phyloP scores from a whole-genome alignment of 2,329 filamentous ascomycete species.

The Chaetomium olivaceum region DNA sequence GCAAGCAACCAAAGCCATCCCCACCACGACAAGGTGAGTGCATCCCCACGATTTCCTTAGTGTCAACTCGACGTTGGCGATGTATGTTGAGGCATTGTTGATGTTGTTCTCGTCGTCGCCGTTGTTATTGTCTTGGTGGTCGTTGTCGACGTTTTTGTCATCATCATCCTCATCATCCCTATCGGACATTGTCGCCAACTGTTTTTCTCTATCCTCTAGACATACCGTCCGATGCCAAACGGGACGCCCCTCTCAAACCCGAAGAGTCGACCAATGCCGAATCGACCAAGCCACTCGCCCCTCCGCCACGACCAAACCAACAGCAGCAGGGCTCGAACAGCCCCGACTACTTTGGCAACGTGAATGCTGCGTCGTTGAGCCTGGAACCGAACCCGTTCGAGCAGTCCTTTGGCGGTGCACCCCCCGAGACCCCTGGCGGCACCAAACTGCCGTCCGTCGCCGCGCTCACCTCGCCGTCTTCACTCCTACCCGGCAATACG shows the following conservation, averaged over 20 bases:
- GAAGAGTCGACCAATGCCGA: slow-evolving; percentile 58
- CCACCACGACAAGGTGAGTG: slow-evolving; percentile 48
- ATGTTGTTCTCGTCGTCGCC: slow-evolving; percentile 25
- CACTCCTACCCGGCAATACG: slow-evolving; percentile 71
- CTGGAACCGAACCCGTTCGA: slow-evolving; percentile 96
- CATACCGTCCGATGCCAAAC: slow-evolving; percentile 29
- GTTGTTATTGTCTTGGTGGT: not conserved
- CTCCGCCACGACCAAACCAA: slow-evolving; percentile 66
- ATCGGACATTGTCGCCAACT: slow-evolving; percentile 29
- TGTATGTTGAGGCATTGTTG: slow-evolving; percentile 17
- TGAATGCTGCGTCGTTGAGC: slow-evolving; percentile 56
- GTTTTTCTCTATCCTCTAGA: slow-evolving; percentile 23
- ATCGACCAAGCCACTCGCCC: slow-evolving; percentile 65
- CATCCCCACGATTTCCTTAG: slow-evolving; percentile 9
- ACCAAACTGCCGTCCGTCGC: slow-evolving; percentile 86
- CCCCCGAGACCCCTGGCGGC: slow-evolving; percentile 77
- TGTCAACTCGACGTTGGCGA: not conserved
- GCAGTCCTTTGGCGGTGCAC: slow-evolving; percentile 75
- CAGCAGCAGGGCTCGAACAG: slow-evolving; percentile 46
- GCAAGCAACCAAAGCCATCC: slow-evolving; percentile 37
- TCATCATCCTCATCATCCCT: slow-evolving; percentile 26
- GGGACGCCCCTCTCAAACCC: slow-evolving; percentile 50
- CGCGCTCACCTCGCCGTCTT: slow-evolving; percentile 84
- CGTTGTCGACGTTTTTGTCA: slow-evolving; percentile 17
- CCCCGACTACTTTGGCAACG: slow-evolving; percentile 69